These are phyloP conservation scores for Pyrenula aspistea DNA, from an alignment of 495 filamentous ascomycete species.

Conservation along the genomic window DNA sequence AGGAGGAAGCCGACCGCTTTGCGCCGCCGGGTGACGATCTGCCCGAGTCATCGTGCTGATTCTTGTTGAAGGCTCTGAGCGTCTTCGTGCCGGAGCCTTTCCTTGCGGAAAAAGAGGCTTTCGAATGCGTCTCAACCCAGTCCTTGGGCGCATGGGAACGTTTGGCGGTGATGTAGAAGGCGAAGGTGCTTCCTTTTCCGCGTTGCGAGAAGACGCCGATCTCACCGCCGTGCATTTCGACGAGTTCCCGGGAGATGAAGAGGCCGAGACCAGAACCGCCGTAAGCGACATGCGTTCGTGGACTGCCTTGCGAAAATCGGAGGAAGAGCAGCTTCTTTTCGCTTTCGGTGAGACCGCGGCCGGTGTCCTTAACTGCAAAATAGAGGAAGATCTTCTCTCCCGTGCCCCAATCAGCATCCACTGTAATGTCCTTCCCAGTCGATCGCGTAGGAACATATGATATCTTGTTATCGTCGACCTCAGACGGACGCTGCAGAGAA, in stretches of 20 bases:
- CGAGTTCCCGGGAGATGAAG: conserved; percentile 68
- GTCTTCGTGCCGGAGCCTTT: not conserved
- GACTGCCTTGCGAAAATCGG: conserved; percentile 69
- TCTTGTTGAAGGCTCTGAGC: not conserved
- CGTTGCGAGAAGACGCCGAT: conserved; percentile 66
- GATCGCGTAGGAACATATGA: conserved; percentile 45
- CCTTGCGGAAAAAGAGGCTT: not conserved
- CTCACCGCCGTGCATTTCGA: conserved; percentile 72
- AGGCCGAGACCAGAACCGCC: conserved; percentile 75
- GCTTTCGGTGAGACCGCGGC: conserved; percentile 59
- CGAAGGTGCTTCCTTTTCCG: conserved; percentile 69
- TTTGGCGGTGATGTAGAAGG: conserved; percentile 63
- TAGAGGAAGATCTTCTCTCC: conserved; percentile 59
- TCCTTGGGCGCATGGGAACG: conserved; percentile 11
- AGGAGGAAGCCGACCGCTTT: not conserved
- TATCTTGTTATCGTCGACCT: conserved; percentile 25
- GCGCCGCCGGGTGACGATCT: not conserved
- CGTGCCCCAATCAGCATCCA: conserved; percentile 49
- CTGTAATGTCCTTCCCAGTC: conserved; percentile 36
- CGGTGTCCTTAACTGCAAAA: conserved; percentile 67
- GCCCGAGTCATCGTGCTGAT: not conserved
- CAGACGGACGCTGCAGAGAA: conserved; percentile 38
- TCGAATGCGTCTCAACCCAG: not conserved
- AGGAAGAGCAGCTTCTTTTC: conserved; percentile 68
- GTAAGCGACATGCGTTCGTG: conserved; percentile 68